Evolutionary conservation across 139 green algal genomes (phyloP), one percentile per base, ranked within the genome.

Genomic region (Closterium sp.): DNA sequence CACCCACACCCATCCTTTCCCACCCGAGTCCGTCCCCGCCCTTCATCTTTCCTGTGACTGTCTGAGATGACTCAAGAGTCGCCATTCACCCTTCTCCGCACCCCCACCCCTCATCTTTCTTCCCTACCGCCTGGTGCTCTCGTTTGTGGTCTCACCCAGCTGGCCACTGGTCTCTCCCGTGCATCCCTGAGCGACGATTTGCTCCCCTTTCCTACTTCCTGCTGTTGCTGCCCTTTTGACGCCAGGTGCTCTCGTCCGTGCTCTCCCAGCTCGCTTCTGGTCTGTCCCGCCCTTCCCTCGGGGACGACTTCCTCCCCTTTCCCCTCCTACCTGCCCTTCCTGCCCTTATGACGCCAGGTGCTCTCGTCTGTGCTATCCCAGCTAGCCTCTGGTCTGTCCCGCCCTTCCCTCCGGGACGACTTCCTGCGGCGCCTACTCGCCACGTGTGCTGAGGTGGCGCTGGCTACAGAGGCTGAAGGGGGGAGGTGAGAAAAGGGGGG

Each of bases 381-480:
- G 7, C 90, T 92, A 21, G 91, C 91, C 31, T 33, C n/a, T 12
- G 31, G 21, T 25, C 91, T 93, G 16, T 28, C 35, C 33, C 33
- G 89, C n/a, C 23, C 34, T 4, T 34, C 34, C 31, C 33, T 89
- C 2, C 5, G 91, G 9, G 35, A 31, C 25, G 91, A 93, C 91
- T 92, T 93, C 87, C 28, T 90, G 87, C 88, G 90, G 5, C 83
- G 91, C 30, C 88, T 93, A 9, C 31, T 93, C 7, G n/a, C 38
- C 33, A 31, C 92, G 7, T 92, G 86, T 4, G 35, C 34, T 86
- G 90, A 93, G 32, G 86, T 93, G 25, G 90, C 87, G 30, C 88
- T 93, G 12, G 43, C 88, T 23, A 88, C 88, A 88, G 90, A 93
- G 38, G 84, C 84, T 9, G 83, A 91, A 89, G 34, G 36, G 64